A percentile compares a stretch with the other conserved stretches of the same genome.
These are phyloP conservation scores for Candida namnaoensis DNA, from an alignment of 805 yeast genomes.

Conservation along the genomic window DNA sequence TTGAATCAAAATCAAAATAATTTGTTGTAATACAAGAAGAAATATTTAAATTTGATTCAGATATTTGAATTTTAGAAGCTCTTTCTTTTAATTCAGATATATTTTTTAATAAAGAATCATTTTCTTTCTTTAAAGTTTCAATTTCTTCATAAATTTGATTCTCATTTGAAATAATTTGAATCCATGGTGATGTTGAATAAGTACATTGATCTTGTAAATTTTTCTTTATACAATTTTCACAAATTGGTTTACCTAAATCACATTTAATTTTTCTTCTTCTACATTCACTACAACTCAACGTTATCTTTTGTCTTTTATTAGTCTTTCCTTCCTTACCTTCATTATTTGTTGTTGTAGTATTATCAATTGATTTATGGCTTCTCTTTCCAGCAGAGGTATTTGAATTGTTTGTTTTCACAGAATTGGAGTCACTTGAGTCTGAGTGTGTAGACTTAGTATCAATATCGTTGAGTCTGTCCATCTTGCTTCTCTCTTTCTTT, in stretches of 20 bases:
- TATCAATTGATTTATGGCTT: too few species aligned
- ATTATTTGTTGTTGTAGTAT: too few species aligned
- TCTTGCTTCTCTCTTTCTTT: too few species aligned
- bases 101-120: slow-evolving; percentile 9
- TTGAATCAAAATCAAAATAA: background rate
- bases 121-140: slow-evolving; percentile 10
- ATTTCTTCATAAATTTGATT: slow-evolving; percentile 13
- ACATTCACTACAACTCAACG: slow-evolving; percentile 11
- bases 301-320: slow-evolving; percentile 10
- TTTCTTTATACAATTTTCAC: slow-evolving; percentile 10
- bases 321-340: too few species aligned
- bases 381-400: too few species aligned
- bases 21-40: too few species aligned
- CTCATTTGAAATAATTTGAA: slow-evolving; percentile 11
- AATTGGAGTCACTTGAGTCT: too few species aligned
- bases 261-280: slow-evolving; percentile 15
- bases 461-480: too few species aligned
- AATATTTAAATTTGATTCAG: background rate
- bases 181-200: slow-evolving; percentile 14
- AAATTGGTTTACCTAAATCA: slow-evolving; percentile 12
- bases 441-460: too few species aligned
- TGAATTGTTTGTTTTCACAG: too few species aligned
- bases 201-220: slow-evolving; percentile 6
- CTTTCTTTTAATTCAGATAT: slow-evolving; percentile 5
- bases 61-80: background rate